Conservation (phyloP, 2,329 filamentous ascomycete species). For the Diaporthe ilicicola region DNA sequence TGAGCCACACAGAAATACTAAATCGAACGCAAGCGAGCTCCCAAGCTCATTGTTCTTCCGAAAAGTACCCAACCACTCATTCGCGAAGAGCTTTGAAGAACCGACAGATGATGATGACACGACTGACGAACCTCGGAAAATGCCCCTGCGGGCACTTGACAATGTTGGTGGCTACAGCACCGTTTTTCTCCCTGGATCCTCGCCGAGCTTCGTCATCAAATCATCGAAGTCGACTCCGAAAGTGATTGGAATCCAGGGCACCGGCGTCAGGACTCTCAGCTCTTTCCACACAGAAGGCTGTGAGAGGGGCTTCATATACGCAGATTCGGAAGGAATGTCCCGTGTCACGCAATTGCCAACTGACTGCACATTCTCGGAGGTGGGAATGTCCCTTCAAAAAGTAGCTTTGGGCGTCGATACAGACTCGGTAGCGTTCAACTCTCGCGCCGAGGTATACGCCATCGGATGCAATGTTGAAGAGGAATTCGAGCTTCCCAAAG, state of each 20-base stretch:
- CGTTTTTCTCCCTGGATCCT: conserved; percentile 82
- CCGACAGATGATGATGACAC: conserved; percentile 57
- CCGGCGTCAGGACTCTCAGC: conserved; percentile 75
- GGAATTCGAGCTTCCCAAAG: conserved; percentile 84
- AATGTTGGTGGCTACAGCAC: conserved; percentile 82
- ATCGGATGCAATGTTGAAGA: conserved; percentile 73
- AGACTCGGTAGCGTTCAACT: conserved; percentile 78
- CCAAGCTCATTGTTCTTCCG: conserved; percentile 74
- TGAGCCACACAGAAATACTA: conserved; percentile 72
- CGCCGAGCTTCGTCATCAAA: conserved; percentile 84
- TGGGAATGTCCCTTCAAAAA: conserved; percentile 79
- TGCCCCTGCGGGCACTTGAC: conserved; percentile 64
- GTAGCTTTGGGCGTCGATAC: conserved; percentile 75
- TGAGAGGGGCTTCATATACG: conserved; percentile 83
- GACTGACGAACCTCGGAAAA: conserved; percentile 54
- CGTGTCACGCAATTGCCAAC: conserved; percentile 76
- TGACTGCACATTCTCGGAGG: conserved; percentile 74
- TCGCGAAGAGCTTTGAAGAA: conserved; percentile 66
- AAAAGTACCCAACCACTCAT: conserved; percentile 74
- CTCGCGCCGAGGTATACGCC: conserved; percentile 77
- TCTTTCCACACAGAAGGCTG: conserved; percentile 80
- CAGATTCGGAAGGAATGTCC: conserved; percentile 76
- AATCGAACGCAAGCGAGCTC: conserved; percentile 52
- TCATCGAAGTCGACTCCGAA: conserved; percentile 80
- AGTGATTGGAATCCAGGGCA: conserved; percentile 76